Percentiles rank a stretch among this genome's conserved stretches.
Conservation (phyloP, 495 filamentous ascomycete species). For the Tricharina praecox region DNA sequence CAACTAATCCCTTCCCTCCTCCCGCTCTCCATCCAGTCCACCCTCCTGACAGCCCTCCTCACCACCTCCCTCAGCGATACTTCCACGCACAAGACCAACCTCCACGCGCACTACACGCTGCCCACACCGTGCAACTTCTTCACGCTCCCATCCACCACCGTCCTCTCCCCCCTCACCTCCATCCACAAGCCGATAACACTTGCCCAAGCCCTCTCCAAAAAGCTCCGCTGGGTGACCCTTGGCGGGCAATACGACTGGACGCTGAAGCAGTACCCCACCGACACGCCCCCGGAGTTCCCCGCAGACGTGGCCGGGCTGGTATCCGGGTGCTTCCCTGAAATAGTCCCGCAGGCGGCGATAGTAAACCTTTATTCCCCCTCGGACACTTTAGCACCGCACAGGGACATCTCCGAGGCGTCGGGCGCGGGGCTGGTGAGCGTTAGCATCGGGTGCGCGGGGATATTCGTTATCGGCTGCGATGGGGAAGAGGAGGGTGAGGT, state of each 20-base stretch:
- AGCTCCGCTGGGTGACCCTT: slow-evolving; percentile 80
- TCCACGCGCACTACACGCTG: slow-evolving; percentile 42
- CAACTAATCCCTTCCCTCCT: slow-evolving; percentile 34
- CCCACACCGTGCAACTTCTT: slow-evolving; percentile 38
- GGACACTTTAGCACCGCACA: slow-evolving; percentile 73
- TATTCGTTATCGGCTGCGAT: slow-evolving; percentile 49
- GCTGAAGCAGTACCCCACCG: slow-evolving; percentile 54
- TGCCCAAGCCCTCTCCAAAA: slow-evolving; percentile 48
- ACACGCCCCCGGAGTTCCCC: slow-evolving; percentile 27
- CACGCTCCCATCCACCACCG: slow-evolving; percentile 27
- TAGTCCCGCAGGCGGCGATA: slow-evolving; percentile 69
- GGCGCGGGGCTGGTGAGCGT: slow-evolving; percentile 62
- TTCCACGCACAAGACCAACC: slow-evolving; percentile 26
- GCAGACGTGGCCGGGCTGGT: slow-evolving; percentile 28
- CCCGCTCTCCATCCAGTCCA: slow-evolving; percentile 25
- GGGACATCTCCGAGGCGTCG: slow-evolving; percentile 73
- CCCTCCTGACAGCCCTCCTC: slow-evolving; percentile 21
- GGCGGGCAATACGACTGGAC: slow-evolving; percentile 95
- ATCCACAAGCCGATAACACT: slow-evolving; percentile 54
- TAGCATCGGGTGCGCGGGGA: slow-evolving; percentile 70
- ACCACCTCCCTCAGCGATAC: slow-evolving; percentile 33
- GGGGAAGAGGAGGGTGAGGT: slow-evolving; percentile 29
- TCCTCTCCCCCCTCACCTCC: slow-evolving; percentile 46
- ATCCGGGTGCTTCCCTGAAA: slow-evolving; percentile 18
- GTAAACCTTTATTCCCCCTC: slow-evolving; percentile 78